Evolutionary conservation across 805 yeast species (phyloP).

Genomic region (Schwanniomyces yamadae): DNA sequence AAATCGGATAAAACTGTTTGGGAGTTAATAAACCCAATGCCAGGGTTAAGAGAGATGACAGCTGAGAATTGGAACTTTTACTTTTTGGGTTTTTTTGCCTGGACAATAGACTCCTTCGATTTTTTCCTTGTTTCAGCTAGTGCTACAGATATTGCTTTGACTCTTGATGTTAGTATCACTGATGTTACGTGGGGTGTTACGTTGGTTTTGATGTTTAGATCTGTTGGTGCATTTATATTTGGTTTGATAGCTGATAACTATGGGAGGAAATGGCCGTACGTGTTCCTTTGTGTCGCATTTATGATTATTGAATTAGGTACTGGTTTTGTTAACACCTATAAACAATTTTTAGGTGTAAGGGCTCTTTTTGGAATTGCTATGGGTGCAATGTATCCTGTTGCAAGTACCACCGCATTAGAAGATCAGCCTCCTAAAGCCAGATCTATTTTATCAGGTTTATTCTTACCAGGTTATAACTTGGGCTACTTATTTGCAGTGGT

Average conservation of each 20-base stretch:
- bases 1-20: conserved; percentile 29
- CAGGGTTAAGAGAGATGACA: conserved; percentile 32
- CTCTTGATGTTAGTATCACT: conserved; percentile 44
- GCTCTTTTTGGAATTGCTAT: conserved; percentile 58
- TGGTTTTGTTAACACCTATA: conserved; percentile 57
- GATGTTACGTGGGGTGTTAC: conserved; percentile 67
- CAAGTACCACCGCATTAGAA: conserved; percentile 54
- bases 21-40: conserved; percentile 40
- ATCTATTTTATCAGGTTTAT: conserved; percentile 62
- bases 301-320: conserved; percentile 59
- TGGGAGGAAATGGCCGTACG: conserved; percentile 61
- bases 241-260: conserved; percentile 59
- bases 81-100: conserved; percentile 50
- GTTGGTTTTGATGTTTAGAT: conserved; percentile 64
- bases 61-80: conserved; percentile 58
- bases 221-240: conserved; percentile 61
- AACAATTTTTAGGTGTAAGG: conserved; percentile 59
- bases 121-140: conserved; percentile 59
- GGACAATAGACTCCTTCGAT: conserved; percentile 69
- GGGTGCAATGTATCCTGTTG: conserved; percentile 57
- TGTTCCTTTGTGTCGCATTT: conserved; percentile 44
- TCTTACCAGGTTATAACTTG: conserved; percentile 79
- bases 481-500: conserved; percentile 66
- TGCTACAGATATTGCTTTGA: conserved; percentile 46
- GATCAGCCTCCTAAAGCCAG: conserved; percentile 52